These are phyloP conservation scores for Pseudocercospora pini-densiflorae DNA, from an alignment of 2,329 filamentous ascomycete genomes.

Conservation along the genomic window DNA sequence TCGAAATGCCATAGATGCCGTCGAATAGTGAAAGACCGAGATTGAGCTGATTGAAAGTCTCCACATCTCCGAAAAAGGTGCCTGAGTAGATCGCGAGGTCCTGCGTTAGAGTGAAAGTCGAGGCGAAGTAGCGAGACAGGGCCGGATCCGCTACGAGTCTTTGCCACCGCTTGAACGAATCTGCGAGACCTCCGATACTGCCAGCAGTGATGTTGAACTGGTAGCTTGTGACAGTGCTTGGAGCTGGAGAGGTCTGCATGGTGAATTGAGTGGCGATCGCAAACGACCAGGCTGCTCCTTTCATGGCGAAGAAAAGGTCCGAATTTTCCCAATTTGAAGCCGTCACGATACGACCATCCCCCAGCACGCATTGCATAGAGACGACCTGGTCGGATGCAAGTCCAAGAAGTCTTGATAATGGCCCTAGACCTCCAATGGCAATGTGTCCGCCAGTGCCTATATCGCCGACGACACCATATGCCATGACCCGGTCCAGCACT, in stretches of 20 bases:
- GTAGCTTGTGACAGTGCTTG: conserved; percentile 26
- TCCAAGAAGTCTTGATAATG: conserved; percentile 60
- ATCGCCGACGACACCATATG: conserved; percentile 21
- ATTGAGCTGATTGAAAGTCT: conserved; percentile 25
- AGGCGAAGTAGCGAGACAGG: conserved; percentile 25
- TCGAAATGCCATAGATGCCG: conserved; percentile 17
- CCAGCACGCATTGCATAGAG: conserved; percentile 45
- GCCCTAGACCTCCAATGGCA: conserved; percentile 36
- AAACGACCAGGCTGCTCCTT: conserved; percentile 33
- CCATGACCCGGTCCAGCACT: conserved; percentile 17
- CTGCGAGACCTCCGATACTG: conserved; percentile 21
- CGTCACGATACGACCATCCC: conserved; percentile 43
- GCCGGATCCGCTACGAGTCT: conserved; percentile 23
- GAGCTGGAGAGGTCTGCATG: conserved; percentile 33
- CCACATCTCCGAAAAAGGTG: conserved; percentile 24
- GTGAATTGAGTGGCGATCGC: conserved; percentile 37
- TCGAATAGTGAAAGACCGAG: conserved; percentile 18
- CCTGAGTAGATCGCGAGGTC: conserved; percentile 25
- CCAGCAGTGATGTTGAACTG: conserved; percentile 29
- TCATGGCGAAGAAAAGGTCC: conserved; percentile 38
- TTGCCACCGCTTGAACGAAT: conserved; percentile 30
- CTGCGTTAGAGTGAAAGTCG: conserved; percentile 24
- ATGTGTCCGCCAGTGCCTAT: conserved; percentile 28
- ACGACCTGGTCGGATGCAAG: conserved; percentile 57
- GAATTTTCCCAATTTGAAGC: conserved; percentile 40